Evolutionary conservation across 352 stramenopile genomes (phyloP).

Genomic region (Pythium sp.): DNA sequence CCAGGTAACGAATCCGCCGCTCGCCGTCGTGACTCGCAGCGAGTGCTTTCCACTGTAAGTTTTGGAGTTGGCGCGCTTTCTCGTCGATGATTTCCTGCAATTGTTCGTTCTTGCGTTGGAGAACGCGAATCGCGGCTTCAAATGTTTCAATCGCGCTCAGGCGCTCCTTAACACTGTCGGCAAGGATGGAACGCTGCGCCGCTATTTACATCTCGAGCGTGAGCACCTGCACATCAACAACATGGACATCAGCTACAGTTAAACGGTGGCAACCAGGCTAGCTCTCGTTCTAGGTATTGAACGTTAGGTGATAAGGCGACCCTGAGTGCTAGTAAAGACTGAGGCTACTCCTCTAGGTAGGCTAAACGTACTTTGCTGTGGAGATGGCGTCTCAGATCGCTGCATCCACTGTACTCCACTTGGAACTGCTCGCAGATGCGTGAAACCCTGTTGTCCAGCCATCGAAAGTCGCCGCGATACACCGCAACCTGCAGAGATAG

Average conservation of each 20-base stretch:
- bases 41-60: not conserved
- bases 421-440: not conserved
- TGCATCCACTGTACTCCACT: conserved; percentile 1
- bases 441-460: not conserved
- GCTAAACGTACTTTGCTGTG: not conserved
- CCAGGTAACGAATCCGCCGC: not conserved
- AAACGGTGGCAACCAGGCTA: too few relatives aligned
- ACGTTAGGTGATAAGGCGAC: too few relatives aligned
- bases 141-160: not conserved
- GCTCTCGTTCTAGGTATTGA: too few relatives aligned
- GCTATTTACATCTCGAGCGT: not conserved
- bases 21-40: not conserved
- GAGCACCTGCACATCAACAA: not conserved
- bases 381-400: not conserved
- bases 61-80: not conserved
- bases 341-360: not conserved
- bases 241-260: too few relatives aligned
- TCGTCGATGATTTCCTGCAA: not conserved
- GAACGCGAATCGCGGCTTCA: not conserved
- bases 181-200: not conserved
- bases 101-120: not conserved
- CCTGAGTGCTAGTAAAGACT: too few relatives aligned
- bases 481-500: not conserved
- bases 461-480: not conserved
- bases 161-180: not conserved